Base-by-base conservation (phyloP, 257 asterid genomes). In the Capsicum pubescens region DNA sequence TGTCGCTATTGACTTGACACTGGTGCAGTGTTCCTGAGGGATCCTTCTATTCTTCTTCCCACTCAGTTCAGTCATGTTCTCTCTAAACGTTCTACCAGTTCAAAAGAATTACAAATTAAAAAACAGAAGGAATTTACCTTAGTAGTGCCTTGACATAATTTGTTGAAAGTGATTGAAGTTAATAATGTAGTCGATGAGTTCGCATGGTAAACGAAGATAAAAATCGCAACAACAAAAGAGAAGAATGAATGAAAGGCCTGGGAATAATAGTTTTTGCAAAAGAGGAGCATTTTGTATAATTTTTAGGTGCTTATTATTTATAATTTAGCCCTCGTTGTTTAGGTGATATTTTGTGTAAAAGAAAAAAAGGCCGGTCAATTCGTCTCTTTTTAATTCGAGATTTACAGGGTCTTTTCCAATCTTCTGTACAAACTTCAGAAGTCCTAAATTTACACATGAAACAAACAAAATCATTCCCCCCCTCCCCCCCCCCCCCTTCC, bases 281-380 rank as follows among this genome's bases (percentile, higher is more conserved):
- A 68, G 52, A 66, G 72, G 46, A 68, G 76, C 15, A 68, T 68
- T 36, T 68, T 69, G 46, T 69, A 4, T 39, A 69, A 69, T 69
- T 39, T 15, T 69, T 69, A 39, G 32, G 14, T 16, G 77, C 39
- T 69, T 15, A 69, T 8, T 68, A 46, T 19, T 69, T 69, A 69
- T 39, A 15, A 69, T 36, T 69, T 54, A 39, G 15, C 77, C 77
- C 54, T 8, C 52, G 16, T 68, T 26, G 26, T 26, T 26, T 26
- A 69, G 77, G 77, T 8, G 8, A 69, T 39, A 17, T 69, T 69
- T 69, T 69, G 77, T 39, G 54, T 39, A 2, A 16, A 69, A 15
- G 54, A 16, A 68, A 36, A 68, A 36, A 68, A 36, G 52, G 26
- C 13, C 21, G 7, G 13, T 68, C 76, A 36, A 36, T 68, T 68